These are phyloP conservation scores for Sinapis alba DNA, from an alignment of 441 rosid species.

Conservation along the genomic window DNA sequence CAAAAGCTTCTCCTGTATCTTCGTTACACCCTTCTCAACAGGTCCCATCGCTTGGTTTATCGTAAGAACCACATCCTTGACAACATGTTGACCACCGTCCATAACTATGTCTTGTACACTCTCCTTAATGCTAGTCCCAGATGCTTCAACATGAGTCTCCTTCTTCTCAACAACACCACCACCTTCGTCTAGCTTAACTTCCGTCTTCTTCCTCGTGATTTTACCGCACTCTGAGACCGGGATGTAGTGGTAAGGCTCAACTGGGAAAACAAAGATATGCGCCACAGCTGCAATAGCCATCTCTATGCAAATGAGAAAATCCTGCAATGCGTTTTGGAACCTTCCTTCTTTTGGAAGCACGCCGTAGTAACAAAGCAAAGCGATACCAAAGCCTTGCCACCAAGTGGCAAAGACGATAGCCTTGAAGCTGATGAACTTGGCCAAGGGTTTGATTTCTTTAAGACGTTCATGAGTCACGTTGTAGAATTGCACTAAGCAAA, in stretches of 20 bases:
- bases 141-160: conserved; percentile 60
- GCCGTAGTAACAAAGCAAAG: conserved; percentile 56
- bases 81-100: conserved; percentile 75
- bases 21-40: conserved; percentile 78
- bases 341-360: conserved; percentile 67
- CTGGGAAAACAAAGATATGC: conserved; percentile 76
- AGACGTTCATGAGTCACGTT: conserved; percentile 74
- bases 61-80: conserved; percentile 79
- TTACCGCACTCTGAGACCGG: conserved; percentile 44
- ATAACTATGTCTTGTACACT: conserved; percentile 88
- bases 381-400: conserved; percentile 95
- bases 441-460: conserved; percentile 70
- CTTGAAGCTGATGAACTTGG: conserved; percentile 93
- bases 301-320: conserved; percentile 89
- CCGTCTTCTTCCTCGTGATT: conserved; percentile 44
- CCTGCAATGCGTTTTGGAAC: conserved; percentile 65
- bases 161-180: conserved; percentile 45
- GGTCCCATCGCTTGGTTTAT: conserved; percentile 92
- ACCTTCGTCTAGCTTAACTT: conserved; percentile 45
- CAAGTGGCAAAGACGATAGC: conserved; percentile 92
- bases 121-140: conserved; percentile 77
- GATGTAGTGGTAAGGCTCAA: conserved; percentile 56
- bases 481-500: conserved; percentile 91
- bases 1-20: conserved; percentile 58
- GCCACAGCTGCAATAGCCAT: conserved; percentile 90